Conservation (phyloP, 1,284 basidiomycete genomes). For the Cystobasidium sp. region DNA sequence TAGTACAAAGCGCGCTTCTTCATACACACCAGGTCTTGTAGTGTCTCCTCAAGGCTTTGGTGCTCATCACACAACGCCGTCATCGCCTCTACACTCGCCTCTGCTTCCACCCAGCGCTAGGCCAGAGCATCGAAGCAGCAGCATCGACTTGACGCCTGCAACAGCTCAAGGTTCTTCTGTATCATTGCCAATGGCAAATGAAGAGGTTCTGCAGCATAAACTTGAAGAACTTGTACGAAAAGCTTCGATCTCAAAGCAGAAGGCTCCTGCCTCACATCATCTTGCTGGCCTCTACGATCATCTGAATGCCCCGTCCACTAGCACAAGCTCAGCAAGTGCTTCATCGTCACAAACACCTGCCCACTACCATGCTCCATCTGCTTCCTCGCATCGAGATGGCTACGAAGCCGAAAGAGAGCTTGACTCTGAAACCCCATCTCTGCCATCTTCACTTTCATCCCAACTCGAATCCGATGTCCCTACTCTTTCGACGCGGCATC, state of each 20-base stretch:
- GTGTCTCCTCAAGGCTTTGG: constrained; percentile 11
- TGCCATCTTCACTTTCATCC: constrained; percentile 9
- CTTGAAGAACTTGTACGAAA: constrained; percentile 10
- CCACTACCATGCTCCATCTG: too few species aligned
- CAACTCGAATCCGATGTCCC: constrained; percentile 2
- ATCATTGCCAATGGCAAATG: constrained; percentile 8
- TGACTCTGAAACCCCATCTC: constrained; percentile 7
- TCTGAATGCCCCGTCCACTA: neutral
- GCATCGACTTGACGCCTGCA: neutral
- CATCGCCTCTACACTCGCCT: constrained; percentile 3
- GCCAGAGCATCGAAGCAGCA: constrained; percentile 3
- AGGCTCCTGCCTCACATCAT: neutral
- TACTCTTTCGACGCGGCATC: neutral
- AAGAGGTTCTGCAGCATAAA: constrained; percentile 2
- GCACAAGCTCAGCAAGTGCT: neutral
- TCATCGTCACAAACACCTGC: neutral
- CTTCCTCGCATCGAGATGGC: constrained; percentile 1
- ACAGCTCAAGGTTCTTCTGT: constrained; percentile 17
- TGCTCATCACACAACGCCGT: neutral
- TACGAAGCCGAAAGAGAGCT: constrained; percentile 28
- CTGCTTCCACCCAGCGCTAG: neutral
- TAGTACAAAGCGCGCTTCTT: constrained; percentile 32
- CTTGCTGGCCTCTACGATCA: neutral
- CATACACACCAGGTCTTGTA: constrained; percentile 28
- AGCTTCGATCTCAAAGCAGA: neutral